Base-by-base conservation (phyloP, 768 basidiomycete genomes). In the Tephrocybe sp. region DNA sequence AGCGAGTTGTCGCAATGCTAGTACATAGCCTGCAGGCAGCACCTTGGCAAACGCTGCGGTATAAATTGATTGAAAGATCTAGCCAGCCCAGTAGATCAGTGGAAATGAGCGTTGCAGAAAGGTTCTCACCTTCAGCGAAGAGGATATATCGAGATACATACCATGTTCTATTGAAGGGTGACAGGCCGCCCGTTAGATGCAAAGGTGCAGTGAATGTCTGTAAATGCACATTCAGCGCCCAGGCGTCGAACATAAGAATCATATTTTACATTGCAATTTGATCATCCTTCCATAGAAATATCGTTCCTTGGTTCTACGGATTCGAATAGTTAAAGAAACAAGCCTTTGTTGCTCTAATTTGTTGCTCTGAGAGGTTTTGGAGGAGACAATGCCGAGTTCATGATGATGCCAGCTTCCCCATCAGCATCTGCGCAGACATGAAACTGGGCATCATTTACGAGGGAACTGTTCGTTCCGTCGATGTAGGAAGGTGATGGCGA, bases 281-380 rank as follows among this genome's bases (percentile, higher is more conserved):
- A 77, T 62, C 72, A 87, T 19, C 86, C 86, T 55, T 89, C 85
- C 15, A 89, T 65, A 1, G 83, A 80, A 16, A 86, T 67, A 52
- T 85, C 80, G 34, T 83, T 70, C 26, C 75, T 65, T 3, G 85
- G 77, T 39, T 86, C 77, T 11, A 88, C 79, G 8, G 84, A 78
- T 49, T 87, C 76, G 51, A 87, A 84, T 79, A n/a, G 52, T 22
- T 36, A 22, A 40, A 34, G 47, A 1, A n/a, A n/a, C n/a, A n/a
- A n/a, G n/a, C n/a, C n/a, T n/a, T n/a, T n/a, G n/a, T n/a, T n/a
- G n/a, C n/a, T n/a, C n/a, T n/a, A n/a, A n/a, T n/a, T n/a, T n/a
- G n/a, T n/a, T n/a, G n/a, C n/a, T n/a, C n/a, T n/a, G n/a, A 90
- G 61, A 12, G 87, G 87, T 63, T 90, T 88, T 9, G 84, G 65